A percentile compares a stretch with the other conserved stretches of the same genome.
These are phyloP conservation scores for Phytophthora citrophthora DNA, from an alignment of 352 stramenopile genomes.

Conservation along the genomic window DNA sequence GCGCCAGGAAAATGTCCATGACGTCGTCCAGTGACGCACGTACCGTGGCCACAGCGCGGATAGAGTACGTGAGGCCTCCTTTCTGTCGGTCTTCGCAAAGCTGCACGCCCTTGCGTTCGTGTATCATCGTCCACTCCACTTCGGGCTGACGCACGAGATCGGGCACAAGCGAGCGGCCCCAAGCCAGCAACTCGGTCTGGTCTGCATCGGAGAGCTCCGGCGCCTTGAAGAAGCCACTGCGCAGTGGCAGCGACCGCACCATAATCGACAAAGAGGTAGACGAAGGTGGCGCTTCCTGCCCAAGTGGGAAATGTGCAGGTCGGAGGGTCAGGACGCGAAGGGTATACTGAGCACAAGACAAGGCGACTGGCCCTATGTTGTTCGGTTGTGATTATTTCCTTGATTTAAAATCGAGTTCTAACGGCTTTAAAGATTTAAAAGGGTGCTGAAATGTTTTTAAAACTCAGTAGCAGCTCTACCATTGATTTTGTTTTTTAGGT, in stretches of 20 bases:
- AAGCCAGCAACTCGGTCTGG: constrained; percentile 75
- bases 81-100: constrained; percentile 84
- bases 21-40: constrained; percentile 71
- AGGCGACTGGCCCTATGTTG: constrained; percentile 38
- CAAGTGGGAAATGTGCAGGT: constrained; percentile 14
- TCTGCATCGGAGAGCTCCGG: constrained; percentile 65
- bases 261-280: constrained; percentile 36
- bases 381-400: constrained; percentile 11
- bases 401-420: no score
- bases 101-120: constrained; percentile 76
- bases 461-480: no score
- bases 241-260: constrained; percentile 81
- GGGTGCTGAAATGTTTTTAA: no score
- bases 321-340: background rate
- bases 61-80: constrained; percentile 81
- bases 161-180: constrained; percentile 72
- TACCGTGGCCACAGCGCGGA: constrained; percentile 64
- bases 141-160: constrained; percentile 71
- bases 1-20: constrained; percentile 80
- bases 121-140: constrained; percentile 78
- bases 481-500: no score
- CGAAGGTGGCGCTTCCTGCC: background rate
- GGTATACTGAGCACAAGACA: constrained; percentile 17
- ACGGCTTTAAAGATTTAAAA: no score
- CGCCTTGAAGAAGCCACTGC: constrained; percentile 77